Conservation (phyloP, 2,329 filamentous ascomycete species). For the Chaetomiaceae sp. region DNA sequence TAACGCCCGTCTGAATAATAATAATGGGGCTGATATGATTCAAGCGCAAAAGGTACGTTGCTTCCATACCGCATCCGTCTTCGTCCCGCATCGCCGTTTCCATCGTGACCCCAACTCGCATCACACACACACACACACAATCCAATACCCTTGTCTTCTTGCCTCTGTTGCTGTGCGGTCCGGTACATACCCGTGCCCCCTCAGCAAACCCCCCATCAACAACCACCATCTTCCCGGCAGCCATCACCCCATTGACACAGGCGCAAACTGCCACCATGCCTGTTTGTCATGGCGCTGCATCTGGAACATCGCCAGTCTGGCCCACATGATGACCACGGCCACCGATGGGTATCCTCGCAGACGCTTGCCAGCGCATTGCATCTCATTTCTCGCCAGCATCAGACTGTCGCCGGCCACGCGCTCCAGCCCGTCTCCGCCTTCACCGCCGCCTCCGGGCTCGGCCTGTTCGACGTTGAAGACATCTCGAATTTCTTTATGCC, state of each 20-base stretch:
- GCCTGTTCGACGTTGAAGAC: slow-evolving; percentile 16
- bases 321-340: slow-evolving; percentile 16
- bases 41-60: slow-evolving; percentile 26
- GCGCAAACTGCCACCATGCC: slow-evolving; percentile 22
- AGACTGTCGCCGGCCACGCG: slow-evolving; percentile 18
- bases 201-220: neutral
- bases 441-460: slow-evolving; percentile 17
- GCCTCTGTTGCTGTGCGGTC: too few species aligned
- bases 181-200: neutral
- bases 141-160: too few species aligned
- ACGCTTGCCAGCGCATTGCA: slow-evolving; percentile 19
- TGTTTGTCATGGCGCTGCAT: slow-evolving; percentile 23
- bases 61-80: slow-evolving; percentile 16
- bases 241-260: neutral
- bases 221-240: neutral
- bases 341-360: slow-evolving; percentile 21
- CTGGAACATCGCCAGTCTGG: slow-evolving; percentile 18
- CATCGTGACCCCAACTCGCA: neutral
- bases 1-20: slow-evolving; percentile 1
- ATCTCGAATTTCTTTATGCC: slow-evolving; percentile 22
- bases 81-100: slow-evolving; percentile 3
- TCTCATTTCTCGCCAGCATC: slow-evolving; percentile 23
- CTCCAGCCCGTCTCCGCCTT: slow-evolving; percentile 23
- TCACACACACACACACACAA: too few species aligned
- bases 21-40: slow-evolving; percentile 27